Evolutionary conservation across 345 rosid species (phyloP).

Genomic region (Melaleuca alternifolia): DNA sequence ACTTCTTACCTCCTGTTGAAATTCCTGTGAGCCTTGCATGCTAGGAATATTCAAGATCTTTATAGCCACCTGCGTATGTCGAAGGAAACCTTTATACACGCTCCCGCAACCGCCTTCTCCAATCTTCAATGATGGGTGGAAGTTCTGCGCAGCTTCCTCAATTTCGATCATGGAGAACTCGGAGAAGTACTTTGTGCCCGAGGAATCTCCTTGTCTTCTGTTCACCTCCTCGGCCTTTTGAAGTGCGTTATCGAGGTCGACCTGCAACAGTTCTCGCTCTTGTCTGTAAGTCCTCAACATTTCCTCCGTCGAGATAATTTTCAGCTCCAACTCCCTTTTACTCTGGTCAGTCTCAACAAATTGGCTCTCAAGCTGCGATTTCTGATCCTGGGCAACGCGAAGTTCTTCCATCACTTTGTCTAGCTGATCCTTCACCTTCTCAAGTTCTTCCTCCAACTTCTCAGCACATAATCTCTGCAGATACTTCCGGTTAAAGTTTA

Average conservation of each 20-base stretch:
- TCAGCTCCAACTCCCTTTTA: neutral
- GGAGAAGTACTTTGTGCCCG: neutral
- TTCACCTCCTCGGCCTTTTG: neutral
- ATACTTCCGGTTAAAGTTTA: neutral
- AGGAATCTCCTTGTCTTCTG: neutral
- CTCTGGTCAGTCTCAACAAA: neutral
- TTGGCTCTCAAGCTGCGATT: neutral
- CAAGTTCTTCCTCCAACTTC: neutral
- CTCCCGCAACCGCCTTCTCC: neutral
- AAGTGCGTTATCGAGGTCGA: neutral
- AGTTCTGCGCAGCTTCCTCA: neutral
- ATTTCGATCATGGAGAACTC: constrained; percentile 1
- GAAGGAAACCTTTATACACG: constrained; percentile 4
- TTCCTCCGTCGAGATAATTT: neutral
- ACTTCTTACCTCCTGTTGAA: constrained; percentile 2
- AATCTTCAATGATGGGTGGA: constrained; percentile 5
- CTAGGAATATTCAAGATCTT: neutral
- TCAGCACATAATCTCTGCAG: neutral
- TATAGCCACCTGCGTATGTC: neutral
- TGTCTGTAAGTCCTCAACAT: neutral
- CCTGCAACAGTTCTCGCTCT: neutral
- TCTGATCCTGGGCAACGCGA: neutral
- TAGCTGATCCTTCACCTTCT: neutral
- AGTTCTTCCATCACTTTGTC: neutral
- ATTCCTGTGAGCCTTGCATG: neutral